Percentiles rank a stretch among this genome's conserved stretches.
Conservation (phyloP, 1,284 basidiomycete genomes). For the Trichosporon inkin region DNA sequence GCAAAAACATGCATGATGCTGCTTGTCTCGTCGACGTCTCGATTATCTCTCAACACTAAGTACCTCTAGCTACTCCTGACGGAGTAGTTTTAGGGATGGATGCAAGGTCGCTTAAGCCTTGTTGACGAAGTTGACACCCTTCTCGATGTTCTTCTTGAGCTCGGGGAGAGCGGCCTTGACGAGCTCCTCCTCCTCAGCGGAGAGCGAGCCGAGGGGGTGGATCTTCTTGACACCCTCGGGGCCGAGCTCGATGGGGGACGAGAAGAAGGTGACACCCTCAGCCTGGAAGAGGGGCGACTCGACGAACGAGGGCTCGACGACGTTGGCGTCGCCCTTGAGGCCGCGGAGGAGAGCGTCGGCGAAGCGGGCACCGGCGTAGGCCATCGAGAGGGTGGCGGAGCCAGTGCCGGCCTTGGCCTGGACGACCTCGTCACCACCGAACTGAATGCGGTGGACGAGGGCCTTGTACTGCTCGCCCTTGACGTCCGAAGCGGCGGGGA, state of each 20-base stretch:
- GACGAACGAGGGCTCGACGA: slow-evolving; percentile 80
- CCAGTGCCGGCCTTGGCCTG: slow-evolving; percentile 87
- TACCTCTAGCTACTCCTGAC: background rate
- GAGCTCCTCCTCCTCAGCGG: slow-evolving; percentile 76
- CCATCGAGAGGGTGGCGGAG: slow-evolving; percentile 84
- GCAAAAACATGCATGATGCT: slow-evolving; percentile 9
- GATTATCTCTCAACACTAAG: background rate
- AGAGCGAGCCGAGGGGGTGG: slow-evolving; percentile 69
- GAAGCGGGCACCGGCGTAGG: slow-evolving; percentile 82
- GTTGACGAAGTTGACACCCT: slow-evolving; percentile 75
- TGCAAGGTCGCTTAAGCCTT: background rate
- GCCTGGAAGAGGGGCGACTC: slow-evolving; percentile 69
- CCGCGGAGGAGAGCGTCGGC: slow-evolving; percentile 73
- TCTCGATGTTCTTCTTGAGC: slow-evolving; percentile 94
- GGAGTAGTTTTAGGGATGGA: no score
- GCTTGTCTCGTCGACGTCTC: background rate
- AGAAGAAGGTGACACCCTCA: slow-evolving; percentile 80
- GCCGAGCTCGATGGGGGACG: slow-evolving; percentile 75
- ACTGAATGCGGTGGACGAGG: slow-evolving; percentile 86
- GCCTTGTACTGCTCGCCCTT: slow-evolving; percentile 58
- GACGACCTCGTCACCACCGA: slow-evolving; percentile 88
- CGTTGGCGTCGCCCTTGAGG: slow-evolving; percentile 80
- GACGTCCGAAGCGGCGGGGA: slow-evolving; percentile 58
- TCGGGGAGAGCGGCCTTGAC: slow-evolving; percentile 84
- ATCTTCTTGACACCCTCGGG: slow-evolving; percentile 86